Evolutionary conservation across 2,329 filamentous ascomycete species (phyloP).

Genomic region (Claviceps sp.): DNA sequence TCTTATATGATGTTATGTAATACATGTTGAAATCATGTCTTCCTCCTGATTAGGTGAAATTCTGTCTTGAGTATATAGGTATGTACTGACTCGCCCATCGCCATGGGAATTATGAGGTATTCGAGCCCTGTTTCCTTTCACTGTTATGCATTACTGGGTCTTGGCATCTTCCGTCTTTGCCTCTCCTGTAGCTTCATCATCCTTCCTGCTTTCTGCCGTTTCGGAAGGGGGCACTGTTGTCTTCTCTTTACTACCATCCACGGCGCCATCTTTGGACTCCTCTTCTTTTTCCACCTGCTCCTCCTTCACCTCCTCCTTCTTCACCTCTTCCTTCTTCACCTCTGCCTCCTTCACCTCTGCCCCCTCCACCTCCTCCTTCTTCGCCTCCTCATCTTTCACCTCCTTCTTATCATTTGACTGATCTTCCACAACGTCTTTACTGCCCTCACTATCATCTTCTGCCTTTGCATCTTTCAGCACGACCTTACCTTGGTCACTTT

Average conservation of each 20-base stretch:
- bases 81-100: too few species aligned
- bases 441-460: constrained; percentile 15
- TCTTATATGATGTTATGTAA: too few species aligned
- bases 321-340: constrained; percentile 11
- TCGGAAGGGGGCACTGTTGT: background rate
- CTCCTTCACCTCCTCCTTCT: constrained; percentile 9
- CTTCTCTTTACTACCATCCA: constrained; percentile 14
- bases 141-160: background rate
- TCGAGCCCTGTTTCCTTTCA: background rate
- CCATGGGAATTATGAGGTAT: background rate
- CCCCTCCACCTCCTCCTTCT: constrained; percentile 15
- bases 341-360: constrained; percentile 9
- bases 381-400: constrained; percentile 2
- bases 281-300: constrained; percentile 12
- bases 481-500: constrained; percentile 26
- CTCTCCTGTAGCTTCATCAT: constrained; percentile 7
- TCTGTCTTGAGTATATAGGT: too few species aligned
- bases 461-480: constrained; percentile 13
- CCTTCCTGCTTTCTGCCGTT: constrained; percentile 10
- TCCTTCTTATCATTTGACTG: too few species aligned
- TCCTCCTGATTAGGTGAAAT: too few species aligned
- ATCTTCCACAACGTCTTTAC: constrained; percentile 1
- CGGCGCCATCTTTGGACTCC: constrained; percentile 12
- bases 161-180: constrained; percentile 4
- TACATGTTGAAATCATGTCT: too few species aligned